phyloP scores from a whole-genome alignment of 805 yeast genomes.

The Helenozyma rhizophorensis region DNA sequence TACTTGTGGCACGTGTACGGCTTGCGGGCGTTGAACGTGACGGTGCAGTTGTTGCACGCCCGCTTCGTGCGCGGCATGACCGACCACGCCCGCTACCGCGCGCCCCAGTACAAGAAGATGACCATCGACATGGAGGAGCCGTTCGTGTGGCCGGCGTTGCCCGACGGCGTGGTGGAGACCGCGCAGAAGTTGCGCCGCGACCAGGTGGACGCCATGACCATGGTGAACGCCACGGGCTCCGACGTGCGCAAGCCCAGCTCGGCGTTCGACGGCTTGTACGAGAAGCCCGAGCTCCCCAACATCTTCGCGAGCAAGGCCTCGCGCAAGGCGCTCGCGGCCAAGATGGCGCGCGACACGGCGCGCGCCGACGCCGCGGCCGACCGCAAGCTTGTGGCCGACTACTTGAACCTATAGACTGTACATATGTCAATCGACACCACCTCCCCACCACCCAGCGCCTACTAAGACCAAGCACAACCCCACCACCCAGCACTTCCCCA shows the following conservation, averaged over 20 bases:
- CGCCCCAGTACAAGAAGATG: conserved; percentile 88
- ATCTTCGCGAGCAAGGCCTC: conserved; percentile 28
- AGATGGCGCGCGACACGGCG: conserved; percentile 16
- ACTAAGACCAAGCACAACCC: too few relatives aligned
- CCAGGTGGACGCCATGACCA: conserved; percentile 48
- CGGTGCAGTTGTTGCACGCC: conserved; percentile 79
- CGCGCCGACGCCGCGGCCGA: conserved; percentile 23
- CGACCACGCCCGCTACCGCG: conserved; percentile 68
- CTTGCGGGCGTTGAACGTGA: conserved; percentile 79
- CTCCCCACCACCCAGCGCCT: too few relatives aligned
- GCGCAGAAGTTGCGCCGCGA: conserved; percentile 41
- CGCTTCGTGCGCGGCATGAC: conserved; percentile 49
- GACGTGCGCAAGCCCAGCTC: conserved; percentile 63
- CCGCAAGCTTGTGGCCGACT: conserved; percentile 25
- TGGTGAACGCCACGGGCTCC: conserved; percentile 54
- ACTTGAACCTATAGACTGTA: conserved; percentile 23
- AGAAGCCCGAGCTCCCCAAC: conserved; percentile 40
- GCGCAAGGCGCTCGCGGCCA: conserved; percentile 23
- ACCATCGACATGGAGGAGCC: conserved; percentile 95
- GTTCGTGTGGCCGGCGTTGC: conserved; percentile 83
- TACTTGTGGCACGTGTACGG: conserved; percentile 89
- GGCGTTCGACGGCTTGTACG: conserved; percentile 69
- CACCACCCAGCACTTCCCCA: too few relatives aligned
- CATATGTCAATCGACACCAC: conserved; percentile 1
- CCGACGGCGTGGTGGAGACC: conserved; percentile 32